Conservation (phyloP, 106 monocot genomes). For the Dactylorhiza incarnata region DNA sequence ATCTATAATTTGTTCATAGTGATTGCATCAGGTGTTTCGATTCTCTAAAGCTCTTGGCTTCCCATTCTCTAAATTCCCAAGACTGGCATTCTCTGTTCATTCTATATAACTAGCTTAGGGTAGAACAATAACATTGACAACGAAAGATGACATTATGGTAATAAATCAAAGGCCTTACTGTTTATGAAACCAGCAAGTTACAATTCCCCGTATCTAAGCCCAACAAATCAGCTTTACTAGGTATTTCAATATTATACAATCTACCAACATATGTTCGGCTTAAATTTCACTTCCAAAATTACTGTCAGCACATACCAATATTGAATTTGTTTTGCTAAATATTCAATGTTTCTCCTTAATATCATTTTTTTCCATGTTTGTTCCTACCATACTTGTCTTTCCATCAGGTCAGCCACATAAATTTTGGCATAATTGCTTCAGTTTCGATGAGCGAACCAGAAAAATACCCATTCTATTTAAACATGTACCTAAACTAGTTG, state of each 20-base stretch:
- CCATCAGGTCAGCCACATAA: neutral
- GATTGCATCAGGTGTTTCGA: too few relatives aligned
- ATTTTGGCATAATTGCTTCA: neutral
- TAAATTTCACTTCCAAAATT: neutral
- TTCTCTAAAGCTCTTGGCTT: neutral
- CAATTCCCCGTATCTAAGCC: neutral
- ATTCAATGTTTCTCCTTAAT: neutral
- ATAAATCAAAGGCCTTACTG: neutral
- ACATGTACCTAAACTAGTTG: neutral
- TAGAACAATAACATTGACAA: neutral
- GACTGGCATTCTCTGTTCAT: neutral
- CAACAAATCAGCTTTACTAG: neutral
- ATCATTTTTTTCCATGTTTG: neutral
- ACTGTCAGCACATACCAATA: neutral
- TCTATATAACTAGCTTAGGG: neutral
- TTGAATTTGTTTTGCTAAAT: neutral
- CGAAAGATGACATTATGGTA: neutral
- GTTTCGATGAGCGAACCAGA: neutral
- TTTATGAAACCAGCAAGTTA: neutral
- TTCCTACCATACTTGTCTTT: neutral
- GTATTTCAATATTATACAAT: neutral
- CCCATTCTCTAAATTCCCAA: neutral
- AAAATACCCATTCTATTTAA: neutral
- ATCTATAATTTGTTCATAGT: too few relatives aligned
- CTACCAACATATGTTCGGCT: neutral